phyloP scores from a whole-genome alignment of 805 yeast genomes.

The Pichia exigua region DNA sequence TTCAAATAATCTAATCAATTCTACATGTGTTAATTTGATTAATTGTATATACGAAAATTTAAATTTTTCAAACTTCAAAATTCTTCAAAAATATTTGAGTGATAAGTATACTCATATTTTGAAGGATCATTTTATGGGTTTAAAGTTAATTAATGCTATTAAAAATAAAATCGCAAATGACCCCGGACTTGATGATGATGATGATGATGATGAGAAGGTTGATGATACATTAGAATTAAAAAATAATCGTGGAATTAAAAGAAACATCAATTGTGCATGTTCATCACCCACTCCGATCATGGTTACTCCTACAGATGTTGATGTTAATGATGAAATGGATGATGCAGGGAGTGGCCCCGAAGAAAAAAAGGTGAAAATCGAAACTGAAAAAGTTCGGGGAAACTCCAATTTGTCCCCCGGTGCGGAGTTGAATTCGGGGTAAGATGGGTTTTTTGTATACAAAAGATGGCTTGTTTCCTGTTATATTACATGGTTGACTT shows the following conservation, averaged over 20 bases:
- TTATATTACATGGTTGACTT: not conserved
- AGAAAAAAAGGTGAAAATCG: not conserved
- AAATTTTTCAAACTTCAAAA: slow-evolving; percentile 14
- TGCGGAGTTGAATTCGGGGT: not conserved
- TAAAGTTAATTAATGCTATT: slow-evolving; percentile 17
- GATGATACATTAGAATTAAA: not conserved
- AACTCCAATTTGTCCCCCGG: not conserved
- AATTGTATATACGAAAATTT: slow-evolving; percentile 17
- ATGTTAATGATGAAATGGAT: not conserved
- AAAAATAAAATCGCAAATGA: not conserved
- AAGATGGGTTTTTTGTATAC: not conserved
- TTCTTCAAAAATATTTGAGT: slow-evolving; percentile 18
- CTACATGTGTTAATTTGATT: slow-evolving; percentile 62
- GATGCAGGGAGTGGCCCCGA: not conserved
- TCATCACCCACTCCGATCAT: not conserved
- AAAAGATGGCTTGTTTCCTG: not conserved
- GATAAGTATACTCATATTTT: slow-evolving; percentile 10
- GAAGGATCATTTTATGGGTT: not conserved
- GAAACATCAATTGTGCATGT: not conserved
- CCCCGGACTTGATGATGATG: slow-evolving; percentile 30
- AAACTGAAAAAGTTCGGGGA: not conserved
- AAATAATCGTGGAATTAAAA: not conserved
- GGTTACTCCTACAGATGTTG: not conserved
- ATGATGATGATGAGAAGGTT: slow-evolving; percentile 18
- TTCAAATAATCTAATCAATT: slow-evolving; percentile 58